These are phyloP conservation scores for Cercophora samala DNA, from an alignment of 495 filamentous ascomycete species.

Conservation along the genomic window DNA sequence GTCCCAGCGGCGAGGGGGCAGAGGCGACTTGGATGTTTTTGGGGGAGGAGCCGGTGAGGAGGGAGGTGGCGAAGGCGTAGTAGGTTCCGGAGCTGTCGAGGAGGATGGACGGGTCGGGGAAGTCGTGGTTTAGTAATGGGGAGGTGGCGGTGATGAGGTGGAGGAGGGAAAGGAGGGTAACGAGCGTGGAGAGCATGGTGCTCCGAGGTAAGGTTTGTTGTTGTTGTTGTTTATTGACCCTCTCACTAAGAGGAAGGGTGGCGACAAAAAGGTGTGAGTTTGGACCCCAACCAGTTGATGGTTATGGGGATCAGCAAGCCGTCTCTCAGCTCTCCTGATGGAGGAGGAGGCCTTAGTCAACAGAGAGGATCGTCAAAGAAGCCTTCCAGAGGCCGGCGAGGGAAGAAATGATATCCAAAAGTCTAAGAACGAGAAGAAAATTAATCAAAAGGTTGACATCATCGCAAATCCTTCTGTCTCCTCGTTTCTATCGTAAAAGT, in stretches of 20 bases:
- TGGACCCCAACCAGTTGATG: neutral
- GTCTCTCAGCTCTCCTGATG: neutral
- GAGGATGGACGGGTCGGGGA: constrained; percentile 39
- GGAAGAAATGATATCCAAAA: neutral
- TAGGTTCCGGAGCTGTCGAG: constrained; percentile 29
- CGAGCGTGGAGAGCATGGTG: neutral
- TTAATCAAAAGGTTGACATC: constrained; percentile 1
- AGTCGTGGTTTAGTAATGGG: constrained; percentile 25
- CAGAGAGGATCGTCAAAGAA: neutral
- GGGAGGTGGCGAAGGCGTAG: constrained; percentile 43
- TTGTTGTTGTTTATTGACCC: neutral
- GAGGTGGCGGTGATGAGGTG: constrained; percentile 4
- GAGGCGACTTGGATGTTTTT: constrained; percentile 39
- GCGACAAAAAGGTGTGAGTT: neutral
- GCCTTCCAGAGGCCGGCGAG: too few species aligned
- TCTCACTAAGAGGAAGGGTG: neutral
- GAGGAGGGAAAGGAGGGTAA: constrained; percentile 6
- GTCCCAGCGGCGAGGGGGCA: constrained; percentile 20
- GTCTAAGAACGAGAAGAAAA: neutral
- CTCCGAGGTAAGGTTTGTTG: too few species aligned
- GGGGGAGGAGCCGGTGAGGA: constrained; percentile 32
- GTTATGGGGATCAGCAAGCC: neutral
- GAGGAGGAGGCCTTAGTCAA: neutral
- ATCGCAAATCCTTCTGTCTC: neutral
- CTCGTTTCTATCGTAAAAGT: neutral